Evolutionary conservation across 495 filamentous ascomycete genomes (phyloP).

Genomic region (Neurospora pannonica): DNA sequence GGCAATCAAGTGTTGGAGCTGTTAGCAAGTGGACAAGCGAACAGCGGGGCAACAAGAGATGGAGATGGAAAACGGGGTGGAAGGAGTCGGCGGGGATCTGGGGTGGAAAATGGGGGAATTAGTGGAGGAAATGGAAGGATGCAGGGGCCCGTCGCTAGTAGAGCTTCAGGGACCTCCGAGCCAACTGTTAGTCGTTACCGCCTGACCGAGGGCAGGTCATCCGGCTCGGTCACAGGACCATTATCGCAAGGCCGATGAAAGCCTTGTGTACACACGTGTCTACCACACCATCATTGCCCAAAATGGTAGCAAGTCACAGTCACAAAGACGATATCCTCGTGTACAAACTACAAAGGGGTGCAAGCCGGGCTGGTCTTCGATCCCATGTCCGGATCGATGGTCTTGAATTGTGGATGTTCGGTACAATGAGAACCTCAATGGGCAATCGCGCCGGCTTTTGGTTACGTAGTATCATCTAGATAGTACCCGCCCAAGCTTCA

Average conservation of each 20-base stretch:
- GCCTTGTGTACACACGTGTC: not conserved
- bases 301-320: not conserved
- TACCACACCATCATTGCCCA: not conserved
- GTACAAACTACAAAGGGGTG: not conserved
- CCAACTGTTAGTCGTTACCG: not conserved
- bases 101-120: not conserved
- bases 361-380: not conserved
- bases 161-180: not conserved
- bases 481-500: not conserved
- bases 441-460: not conserved
- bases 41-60: not conserved
- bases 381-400: not conserved
- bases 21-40: not conserved
- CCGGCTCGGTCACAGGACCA: not conserved
- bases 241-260: not conserved
- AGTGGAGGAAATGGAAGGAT: not conserved
- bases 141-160: not conserved
- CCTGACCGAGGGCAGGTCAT: not conserved
- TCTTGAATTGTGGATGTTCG: not conserved
- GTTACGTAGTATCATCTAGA: not conserved
- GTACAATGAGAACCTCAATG: not conserved
- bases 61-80: not conserved
- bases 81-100: not conserved
- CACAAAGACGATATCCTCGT: not conserved
- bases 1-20: not conserved